Evolutionary conservation across 1,139 yeast species (phyloP), one percentile per base, ranked within the genome.

Genomic region (Geotrichum klebahnii): DNA sequence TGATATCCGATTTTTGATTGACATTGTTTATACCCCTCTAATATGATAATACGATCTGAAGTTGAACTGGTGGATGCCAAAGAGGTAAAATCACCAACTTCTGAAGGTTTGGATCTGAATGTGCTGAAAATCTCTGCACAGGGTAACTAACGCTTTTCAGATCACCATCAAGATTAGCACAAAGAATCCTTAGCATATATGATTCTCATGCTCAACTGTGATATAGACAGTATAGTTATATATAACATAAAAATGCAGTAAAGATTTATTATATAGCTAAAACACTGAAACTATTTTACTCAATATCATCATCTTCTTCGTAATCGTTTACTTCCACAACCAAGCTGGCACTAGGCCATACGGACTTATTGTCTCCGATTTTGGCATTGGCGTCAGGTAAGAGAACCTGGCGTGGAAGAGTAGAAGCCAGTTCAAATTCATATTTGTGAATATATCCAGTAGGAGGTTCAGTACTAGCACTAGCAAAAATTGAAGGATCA

Each of bases 341-440:
- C 44, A 81, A 61, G 55, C 76, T 80, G 2, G 87, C 89, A 50
- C 74, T 78, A 3, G 88, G 88, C 70, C 72, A 80, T 3, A 82
- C 67, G 5, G 70, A 63, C 12, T 66, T 62, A 48, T 72, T 76
- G 32, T 78, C 76, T 19, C 62, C 59, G 14, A 82, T 70, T 4
- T 48, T 33, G 23, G 54, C 51, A 0, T 60, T 60, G 2, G 58
- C 46, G 6, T 64, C 60, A 8, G 64, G 63, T 1, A 61, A 64
- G n/a, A 81, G 57, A 38, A 73, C 72, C 33, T 63, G 66, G 44
- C 84, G 73, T 5, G 87, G 86, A 66, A 78, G 75, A 1, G 82
- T 79, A n/a, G 80, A 73, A 48, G 71, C 68, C 52, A 81, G 65
- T 53, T 68, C 69, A 65, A 81, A 79, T 1, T 59, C 55, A 61